phyloP scores from a whole-genome alignment of 2,329 filamentous ascomycete species.

The Colletotrichum sp. region DNA sequence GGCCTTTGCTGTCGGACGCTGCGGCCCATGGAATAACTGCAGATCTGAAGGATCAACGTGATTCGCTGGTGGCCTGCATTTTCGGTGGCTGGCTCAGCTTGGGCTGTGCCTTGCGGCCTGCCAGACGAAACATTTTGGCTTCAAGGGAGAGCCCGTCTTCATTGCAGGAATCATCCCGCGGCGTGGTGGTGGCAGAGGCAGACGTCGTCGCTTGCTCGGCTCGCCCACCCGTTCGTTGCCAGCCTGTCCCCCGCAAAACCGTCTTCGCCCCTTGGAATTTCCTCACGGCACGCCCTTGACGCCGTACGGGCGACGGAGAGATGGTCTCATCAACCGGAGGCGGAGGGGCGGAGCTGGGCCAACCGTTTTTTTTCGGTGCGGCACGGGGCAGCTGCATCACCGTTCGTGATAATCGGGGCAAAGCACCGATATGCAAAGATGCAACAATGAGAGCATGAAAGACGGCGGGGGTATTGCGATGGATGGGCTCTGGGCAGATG shows the following conservation, averaged over 20 bases:
- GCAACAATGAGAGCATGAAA: slow-evolving; percentile 1
- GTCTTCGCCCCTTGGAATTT: background rate
- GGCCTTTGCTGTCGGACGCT: background rate
- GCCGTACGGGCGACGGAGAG: background rate
- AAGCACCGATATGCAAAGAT: background rate
- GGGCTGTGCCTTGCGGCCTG: background rate
- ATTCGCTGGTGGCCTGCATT: background rate
- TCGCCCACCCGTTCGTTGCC: background rate
- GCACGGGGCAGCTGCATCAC: background rate
- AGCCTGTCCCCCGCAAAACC: background rate
- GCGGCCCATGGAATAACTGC: background rate
- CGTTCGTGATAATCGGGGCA: background rate
- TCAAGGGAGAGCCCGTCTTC: background rate
- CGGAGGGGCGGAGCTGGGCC: background rate
- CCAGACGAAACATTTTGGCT: background rate
- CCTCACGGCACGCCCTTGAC: background rate
- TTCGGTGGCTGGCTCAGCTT: background rate
- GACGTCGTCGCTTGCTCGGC: background rate
- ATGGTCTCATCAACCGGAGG: background rate
- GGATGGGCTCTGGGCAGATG: background rate
- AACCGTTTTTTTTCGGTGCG: background rate
- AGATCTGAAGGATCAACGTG: background rate
- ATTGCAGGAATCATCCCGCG: background rate
- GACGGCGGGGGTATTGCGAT: background rate
- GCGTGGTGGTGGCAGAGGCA: background rate